A percentile compares a stretch with the other conserved stretches of the same genome.
phyloP scores from a whole-genome alignment of 768 basidiomycete species.

The Rhizopogon vulgaris region DNA sequence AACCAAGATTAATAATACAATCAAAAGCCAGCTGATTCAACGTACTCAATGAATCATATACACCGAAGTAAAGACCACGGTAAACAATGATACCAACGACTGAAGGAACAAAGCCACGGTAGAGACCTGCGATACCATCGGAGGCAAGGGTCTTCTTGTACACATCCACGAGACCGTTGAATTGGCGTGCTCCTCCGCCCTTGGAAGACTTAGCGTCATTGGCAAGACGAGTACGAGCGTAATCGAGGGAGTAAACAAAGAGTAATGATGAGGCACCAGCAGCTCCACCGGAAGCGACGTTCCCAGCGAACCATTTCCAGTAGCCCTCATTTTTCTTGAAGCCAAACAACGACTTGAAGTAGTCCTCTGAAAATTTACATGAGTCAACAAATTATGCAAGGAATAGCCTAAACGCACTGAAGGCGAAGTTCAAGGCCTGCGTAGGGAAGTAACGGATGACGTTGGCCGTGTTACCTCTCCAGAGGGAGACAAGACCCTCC shows the following conservation, averaged over 20 bases:
- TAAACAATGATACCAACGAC: slow-evolving; percentile 99
- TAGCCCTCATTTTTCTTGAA: slow-evolving; percentile 98
- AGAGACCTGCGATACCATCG: slow-evolving; percentile 97
- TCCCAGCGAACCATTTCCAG: slow-evolving; percentile 98
- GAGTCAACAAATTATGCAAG: neutral
- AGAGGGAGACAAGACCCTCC: slow-evolving; percentile 92
- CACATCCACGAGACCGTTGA: slow-evolving; percentile 97
- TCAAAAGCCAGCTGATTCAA: slow-evolving; percentile 13
- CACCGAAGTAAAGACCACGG: slow-evolving; percentile 99
- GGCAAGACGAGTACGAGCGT: slow-evolving; percentile 98
- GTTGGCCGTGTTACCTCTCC: slow-evolving; percentile 99
- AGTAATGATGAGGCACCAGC: slow-evolving; percentile 98
- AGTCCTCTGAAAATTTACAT: slow-evolving; percentile 59
- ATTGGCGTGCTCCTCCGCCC: slow-evolving; percentile 89
- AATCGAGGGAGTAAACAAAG: slow-evolving; percentile 99
- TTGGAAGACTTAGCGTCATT: slow-evolving; percentile 97
- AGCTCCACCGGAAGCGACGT: slow-evolving; percentile 97
- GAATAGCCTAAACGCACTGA: slow-evolving; percentile 60
- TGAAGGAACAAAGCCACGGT: slow-evolving; percentile 99
- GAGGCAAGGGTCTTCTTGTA: slow-evolving; percentile 96
- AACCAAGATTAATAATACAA: slow-evolving; percentile 19
- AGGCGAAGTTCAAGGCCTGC: slow-evolving; percentile 99
- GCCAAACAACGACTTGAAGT: slow-evolving; percentile 97
- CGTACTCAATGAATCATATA: slow-evolving; percentile 89
- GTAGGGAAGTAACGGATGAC: slow-evolving; percentile 99